Evolutionary conservation across 2,329 filamentous ascomycete genomes (phyloP).

Genomic region (Aspergillus floridensis): DNA sequence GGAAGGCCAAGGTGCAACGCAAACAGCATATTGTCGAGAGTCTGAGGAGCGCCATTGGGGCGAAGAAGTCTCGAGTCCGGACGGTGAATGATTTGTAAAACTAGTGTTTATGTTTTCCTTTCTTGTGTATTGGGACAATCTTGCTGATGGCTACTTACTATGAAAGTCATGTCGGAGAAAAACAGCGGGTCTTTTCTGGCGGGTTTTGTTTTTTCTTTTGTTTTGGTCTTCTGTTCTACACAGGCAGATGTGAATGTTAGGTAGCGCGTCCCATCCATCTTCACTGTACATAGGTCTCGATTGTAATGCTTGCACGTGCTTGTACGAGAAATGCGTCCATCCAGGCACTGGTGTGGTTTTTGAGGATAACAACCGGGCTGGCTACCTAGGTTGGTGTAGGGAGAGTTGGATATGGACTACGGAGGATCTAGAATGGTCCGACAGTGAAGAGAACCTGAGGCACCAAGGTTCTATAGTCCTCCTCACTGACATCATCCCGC

Average conservation of each 20-base stretch:
- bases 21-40: slow-evolving; percentile 35
- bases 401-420: no score
- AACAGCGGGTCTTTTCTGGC: not conserved
- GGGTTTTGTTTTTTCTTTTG: not conserved
- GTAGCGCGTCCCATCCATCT: not conserved
- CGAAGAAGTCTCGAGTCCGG: slow-evolving; percentile 35
- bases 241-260: not conserved
- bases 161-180: not conserved
- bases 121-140: slow-evolving; percentile 10
- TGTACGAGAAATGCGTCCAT: not conserved
- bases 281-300: no score
- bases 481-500: slow-evolving; percentile 10
- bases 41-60: slow-evolving; percentile 36
- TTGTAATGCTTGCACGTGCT: not conserved
- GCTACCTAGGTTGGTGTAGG: not conserved
- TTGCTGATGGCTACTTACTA: not conserved
- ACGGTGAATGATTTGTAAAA: slow-evolving; percentile 32
- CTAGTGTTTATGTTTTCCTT: slow-evolving; percentile 5
- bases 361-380: no score
- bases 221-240: not conserved
- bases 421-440: no score
- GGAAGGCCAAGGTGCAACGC: slow-evolving; percentile 38
- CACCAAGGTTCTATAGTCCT: no score
- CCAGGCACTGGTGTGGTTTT: no score
- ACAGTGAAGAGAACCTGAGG: no score